Percentiles rank a stretch among this genome's conserved stretches.
Evolutionary conservation across 2,329 filamentous ascomycete genomes (phyloP).

Genomic region (Xylariaceae sp.): DNA sequence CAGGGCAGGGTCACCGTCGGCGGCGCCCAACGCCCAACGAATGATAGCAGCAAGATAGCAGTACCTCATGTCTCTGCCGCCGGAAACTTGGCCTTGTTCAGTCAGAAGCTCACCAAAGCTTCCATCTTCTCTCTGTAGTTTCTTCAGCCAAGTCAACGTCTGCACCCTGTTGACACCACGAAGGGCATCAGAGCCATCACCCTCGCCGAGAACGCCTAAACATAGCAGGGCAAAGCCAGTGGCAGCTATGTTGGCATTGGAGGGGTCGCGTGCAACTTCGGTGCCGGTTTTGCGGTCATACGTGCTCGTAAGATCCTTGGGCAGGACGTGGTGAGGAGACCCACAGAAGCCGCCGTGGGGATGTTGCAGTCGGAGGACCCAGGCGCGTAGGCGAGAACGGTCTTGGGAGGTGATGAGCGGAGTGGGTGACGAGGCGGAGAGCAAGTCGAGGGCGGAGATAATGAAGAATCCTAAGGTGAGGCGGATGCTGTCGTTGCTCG

Average conservation of each 20-base stretch:
- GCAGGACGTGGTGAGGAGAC: slow-evolving; percentile 62
- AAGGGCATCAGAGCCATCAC: slow-evolving; percentile 43
- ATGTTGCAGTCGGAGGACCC: slow-evolving; percentile 85
- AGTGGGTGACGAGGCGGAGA: slow-evolving; percentile 55
- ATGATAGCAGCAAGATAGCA: slow-evolving; percentile 80
- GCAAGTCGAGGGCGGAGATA: slow-evolving; percentile 75
- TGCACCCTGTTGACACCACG: slow-evolving; percentile 59
- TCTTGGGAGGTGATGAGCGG: slow-evolving; percentile 45
- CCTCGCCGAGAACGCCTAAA: slow-evolving; percentile 49
- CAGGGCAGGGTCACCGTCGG: slow-evolving; percentile 48
- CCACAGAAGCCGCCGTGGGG: slow-evolving; percentile 83
- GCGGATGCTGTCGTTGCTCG: slow-evolving; percentile 81
- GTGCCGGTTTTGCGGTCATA: slow-evolving; percentile 32
- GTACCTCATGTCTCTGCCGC: slow-evolving; percentile 79
- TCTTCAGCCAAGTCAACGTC: slow-evolving; percentile 68
- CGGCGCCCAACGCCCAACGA: slow-evolving; percentile 72
- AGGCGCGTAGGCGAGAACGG: slow-evolving; percentile 50
- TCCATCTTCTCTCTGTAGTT: slow-evolving; percentile 74
- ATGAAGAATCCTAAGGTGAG: slow-evolving; percentile 88
- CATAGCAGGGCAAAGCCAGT: slow-evolving; percentile 83
- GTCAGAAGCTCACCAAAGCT: slow-evolving; percentile 83
- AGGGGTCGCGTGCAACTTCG: slow-evolving; percentile 35
- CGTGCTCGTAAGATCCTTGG: slow-evolving; percentile 30
- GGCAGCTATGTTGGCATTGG: slow-evolving; percentile 68
- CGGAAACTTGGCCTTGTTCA: slow-evolving; percentile 55